phyloP scores from a whole-genome alignment of 352 stramenopile genomes.

The Globisporangium emineosum region DNA sequence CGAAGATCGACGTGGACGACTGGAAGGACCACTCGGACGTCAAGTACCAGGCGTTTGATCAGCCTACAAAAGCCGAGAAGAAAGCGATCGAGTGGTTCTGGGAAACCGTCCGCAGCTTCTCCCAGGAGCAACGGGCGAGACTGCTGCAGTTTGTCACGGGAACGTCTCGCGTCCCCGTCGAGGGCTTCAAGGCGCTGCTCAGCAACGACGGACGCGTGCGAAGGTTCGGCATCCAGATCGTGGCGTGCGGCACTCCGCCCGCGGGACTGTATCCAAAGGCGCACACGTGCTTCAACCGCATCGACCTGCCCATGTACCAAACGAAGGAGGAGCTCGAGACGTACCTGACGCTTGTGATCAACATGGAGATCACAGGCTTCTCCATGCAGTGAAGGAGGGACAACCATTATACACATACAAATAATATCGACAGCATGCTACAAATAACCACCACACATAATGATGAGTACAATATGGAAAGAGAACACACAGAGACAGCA shows the following conservation, averaged over 20 bases:
- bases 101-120: conserved; percentile 72
- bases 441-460: not conserved
- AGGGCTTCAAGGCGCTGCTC: conserved; percentile 92
- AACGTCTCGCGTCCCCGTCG: conserved; percentile 88
- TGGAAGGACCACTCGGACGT: conserved; percentile 84
- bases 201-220: conserved; percentile 83
- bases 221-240: conserved; percentile 97
- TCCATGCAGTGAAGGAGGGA: conserved; percentile 97
- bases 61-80: conserved; percentile 47
- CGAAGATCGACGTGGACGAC: conserved; percentile 89
- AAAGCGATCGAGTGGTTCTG: conserved; percentile 90
- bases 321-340: conserved; percentile 86
- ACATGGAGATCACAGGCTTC: conserved; percentile 97
- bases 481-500: not conserved
- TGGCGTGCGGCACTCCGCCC: conserved; percentile 70
- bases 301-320: conserved; percentile 79
- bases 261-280: conserved; percentile 77
- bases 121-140: conserved; percentile 80
- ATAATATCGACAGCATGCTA: not conserved
- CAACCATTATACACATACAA: conserved; percentile 29
- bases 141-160: conserved; percentile 92
- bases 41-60: conserved; percentile 74
- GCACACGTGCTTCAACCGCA: conserved; percentile 88
- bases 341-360: conserved; percentile 97
- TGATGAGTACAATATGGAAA: conserved; percentile 5